A percentile compares a stretch with the other conserved stretches of the same genome.
These are phyloP conservation scores for Geranium rotundifolium DNA, from an alignment of 345 rosid species.

Conservation along the genomic window DNA sequence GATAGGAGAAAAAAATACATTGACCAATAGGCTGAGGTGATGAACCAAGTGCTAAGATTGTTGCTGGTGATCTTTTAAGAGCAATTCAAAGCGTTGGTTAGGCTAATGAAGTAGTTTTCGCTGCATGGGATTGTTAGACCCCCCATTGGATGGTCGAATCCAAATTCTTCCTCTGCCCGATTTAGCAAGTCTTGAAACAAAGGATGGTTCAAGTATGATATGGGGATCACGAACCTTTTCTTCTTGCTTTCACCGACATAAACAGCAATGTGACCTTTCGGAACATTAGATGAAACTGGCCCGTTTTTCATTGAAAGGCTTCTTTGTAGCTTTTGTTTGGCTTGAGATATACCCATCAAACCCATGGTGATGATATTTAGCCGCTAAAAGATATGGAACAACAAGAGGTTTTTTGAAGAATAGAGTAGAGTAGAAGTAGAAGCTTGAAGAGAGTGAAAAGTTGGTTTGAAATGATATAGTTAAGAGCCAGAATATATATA, in stretches of 20 bases:
- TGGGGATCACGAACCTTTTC: constrained; percentile 27
- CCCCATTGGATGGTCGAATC: constrained; percentile 70
- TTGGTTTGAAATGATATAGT: not conserved
- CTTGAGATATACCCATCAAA: constrained; percentile 16
- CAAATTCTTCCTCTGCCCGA: constrained; percentile 66
- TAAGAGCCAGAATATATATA: constrained; percentile 9
- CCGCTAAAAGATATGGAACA: too few species aligned
- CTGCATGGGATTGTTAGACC: constrained; percentile 80
- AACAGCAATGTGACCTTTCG: constrained; percentile 18
- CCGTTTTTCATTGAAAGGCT: constrained; percentile 10
- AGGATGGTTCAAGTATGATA: constrained; percentile 29
- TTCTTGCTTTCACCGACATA: constrained; percentile 21
- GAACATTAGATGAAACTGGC: constrained; percentile 5
- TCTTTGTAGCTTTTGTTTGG: constrained; percentile 2
- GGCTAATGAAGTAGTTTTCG: constrained; percentile 43
- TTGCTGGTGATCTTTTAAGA: constrained; percentile 9
- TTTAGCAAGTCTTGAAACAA: constrained; percentile 37
- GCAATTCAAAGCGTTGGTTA: constrained; percentile 33
- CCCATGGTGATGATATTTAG: constrained; percentile 29
- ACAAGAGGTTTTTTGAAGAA: too few species aligned
- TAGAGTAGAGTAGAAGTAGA: not conserved
- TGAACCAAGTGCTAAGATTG: too few species aligned
- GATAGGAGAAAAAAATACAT: too few species aligned
- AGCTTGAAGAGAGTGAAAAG: not conserved
- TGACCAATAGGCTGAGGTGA: too few species aligned